Conservation (phyloP, 176 grass and related monocot species). For the Chloris gayana region DNA sequence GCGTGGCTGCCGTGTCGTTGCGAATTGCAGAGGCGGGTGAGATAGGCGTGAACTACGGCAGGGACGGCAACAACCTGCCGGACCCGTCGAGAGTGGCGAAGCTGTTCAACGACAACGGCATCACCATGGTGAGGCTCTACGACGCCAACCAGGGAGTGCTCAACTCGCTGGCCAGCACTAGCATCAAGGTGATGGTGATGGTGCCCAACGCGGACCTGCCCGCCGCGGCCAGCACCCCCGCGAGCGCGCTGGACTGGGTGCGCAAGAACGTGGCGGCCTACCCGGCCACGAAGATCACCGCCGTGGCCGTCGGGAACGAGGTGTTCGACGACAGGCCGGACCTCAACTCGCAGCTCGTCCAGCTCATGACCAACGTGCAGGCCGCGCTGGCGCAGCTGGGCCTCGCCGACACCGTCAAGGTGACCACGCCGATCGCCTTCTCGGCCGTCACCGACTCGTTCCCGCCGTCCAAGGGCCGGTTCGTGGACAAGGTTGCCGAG, state of each 20-base stretch:
- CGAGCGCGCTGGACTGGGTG: slow-evolving; percentile 44
- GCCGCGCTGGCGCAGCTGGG: slow-evolving; percentile 33
- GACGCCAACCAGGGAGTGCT: slow-evolving; percentile 43
- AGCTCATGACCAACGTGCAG: slow-evolving; percentile 49
- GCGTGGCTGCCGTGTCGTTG: not conserved
- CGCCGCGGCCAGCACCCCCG: no score
- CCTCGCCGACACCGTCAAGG: slow-evolving; percentile 57
- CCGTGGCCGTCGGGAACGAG: slow-evolving; percentile 60
- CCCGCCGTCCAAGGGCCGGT: slow-evolving; percentile 53
- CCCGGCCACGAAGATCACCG: slow-evolving; percentile 43
- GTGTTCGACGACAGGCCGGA: slow-evolving; percentile 38
- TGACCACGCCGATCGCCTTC: slow-evolving; percentile 58
- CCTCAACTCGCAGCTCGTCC: slow-evolving; percentile 17
- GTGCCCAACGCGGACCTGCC: slow-evolving; percentile 40
- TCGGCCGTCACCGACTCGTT: slow-evolving; percentile 33
- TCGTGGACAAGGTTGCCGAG: slow-evolving; percentile 50
- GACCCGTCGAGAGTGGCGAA: slow-evolving; percentile 36
- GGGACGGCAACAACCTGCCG: slow-evolving; percentile 23
- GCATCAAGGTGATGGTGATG: slow-evolving; percentile 54
- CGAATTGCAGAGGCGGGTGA: not conserved
- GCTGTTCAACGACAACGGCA: slow-evolving; percentile 49
- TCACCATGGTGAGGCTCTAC: slow-evolving; percentile 54
- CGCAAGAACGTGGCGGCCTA: slow-evolving; percentile 42
- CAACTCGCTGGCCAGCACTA: slow-evolving; percentile 36
- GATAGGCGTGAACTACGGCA: not conserved